phyloP scores from a whole-genome alignment of 2,329 filamentous ascomycete species.

The Exserohilum rostratum region DNA sequence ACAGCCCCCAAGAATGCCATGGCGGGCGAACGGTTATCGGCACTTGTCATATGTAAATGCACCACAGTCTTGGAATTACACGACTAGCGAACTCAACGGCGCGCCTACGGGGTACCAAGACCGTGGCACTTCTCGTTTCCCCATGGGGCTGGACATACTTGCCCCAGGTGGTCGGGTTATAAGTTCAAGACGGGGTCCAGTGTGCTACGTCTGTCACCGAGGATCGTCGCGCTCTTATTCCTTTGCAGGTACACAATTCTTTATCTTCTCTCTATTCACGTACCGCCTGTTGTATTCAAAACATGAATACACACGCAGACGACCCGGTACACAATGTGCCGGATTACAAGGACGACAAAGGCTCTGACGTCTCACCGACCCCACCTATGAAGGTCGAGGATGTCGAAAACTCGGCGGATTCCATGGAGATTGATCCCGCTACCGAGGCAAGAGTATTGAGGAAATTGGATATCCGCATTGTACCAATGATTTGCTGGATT shows the following conservation, averaged over 20 bases:
- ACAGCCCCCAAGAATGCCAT: constrained; percentile 8
- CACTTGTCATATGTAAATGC: constrained; percentile 1
- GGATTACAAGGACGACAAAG: constrained; percentile 18
- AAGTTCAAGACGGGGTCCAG: constrained; percentile 13
- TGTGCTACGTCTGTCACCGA: constrained; percentile 4
- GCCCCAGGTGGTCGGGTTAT: constrained; percentile 11
- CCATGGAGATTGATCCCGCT: constrained; percentile 47
- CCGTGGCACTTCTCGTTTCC: constrained; percentile 20
- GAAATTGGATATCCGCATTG: constrained; percentile 57
- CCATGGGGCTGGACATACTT: constrained; percentile 13
- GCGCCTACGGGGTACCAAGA: constrained; percentile 16
- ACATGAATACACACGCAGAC: constrained; percentile 5
- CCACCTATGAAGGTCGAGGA: constrained; percentile 22
- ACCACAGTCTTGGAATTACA: not conserved
- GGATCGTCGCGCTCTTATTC: constrained; percentile 7
- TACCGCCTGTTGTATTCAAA: not conserved
- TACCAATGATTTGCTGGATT: constrained; percentile 61
- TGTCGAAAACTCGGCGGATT: constrained; percentile 13
- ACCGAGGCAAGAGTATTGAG: constrained; percentile 55
- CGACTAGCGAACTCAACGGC: constrained; percentile 16
- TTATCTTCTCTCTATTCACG: not conserved
- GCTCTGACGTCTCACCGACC: constrained; percentile 17
- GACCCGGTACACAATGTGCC: not conserved
- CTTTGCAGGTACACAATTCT: not conserved
- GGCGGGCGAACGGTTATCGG: constrained; percentile 16